These are phyloP conservation scores for Aspergillaceae sp. DNA, from an alignment of 2,329 filamentous ascomycete genomes.

Conservation along the genomic window DNA sequence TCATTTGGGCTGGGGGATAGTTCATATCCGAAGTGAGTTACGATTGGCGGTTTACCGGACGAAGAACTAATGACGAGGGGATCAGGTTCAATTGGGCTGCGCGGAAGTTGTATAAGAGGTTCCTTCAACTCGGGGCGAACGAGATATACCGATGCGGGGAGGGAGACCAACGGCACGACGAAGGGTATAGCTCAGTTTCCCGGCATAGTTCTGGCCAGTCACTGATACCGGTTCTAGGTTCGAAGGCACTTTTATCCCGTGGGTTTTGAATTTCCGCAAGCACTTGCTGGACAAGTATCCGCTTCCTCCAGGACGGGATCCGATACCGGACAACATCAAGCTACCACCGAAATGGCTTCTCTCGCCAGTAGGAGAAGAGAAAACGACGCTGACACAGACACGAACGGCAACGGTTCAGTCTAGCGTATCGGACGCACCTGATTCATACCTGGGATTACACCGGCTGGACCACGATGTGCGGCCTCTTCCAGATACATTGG, in stretches of 20 bases:
- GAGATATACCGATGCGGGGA: conserved; percentile 73
- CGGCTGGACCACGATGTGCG: conserved; percentile 40
- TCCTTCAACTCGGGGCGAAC: conserved; percentile 72
- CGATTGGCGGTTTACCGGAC: no score
- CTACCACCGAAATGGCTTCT: conserved; percentile 68
- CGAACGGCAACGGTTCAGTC: conserved; percentile 1
- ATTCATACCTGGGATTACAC: conserved; percentile 14
- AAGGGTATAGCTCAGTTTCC: conserved; percentile 54
- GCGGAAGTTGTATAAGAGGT: conserved; percentile 74
- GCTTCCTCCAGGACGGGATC: conserved; percentile 55
- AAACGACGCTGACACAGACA: neutral
- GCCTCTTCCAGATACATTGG: conserved; percentile 49
- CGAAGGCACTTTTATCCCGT: conserved; percentile 72
- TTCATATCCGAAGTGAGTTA: conserved; percentile 73
- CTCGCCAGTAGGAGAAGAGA: conserved; percentile 6
- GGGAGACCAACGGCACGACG: conserved; percentile 85
- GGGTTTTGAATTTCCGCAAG: conserved; percentile 60
- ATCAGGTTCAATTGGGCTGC: conserved; percentile 84
- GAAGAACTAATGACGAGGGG: no score
- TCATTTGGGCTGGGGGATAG: conserved; percentile 91
- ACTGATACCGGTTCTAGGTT: conserved; percentile 44
- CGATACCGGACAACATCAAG: conserved; percentile 65
- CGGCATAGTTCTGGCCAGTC: neutral
- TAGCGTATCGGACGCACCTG: conserved; percentile 1
- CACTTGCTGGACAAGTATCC: conserved; percentile 61